A percentile compares a stretch with the other conserved stretches of the same genome.
These are phyloP conservation scores for Phytophthora pistaciae DNA, from an alignment of 352 stramenopile genomes.

Conservation along the genomic window DNA sequence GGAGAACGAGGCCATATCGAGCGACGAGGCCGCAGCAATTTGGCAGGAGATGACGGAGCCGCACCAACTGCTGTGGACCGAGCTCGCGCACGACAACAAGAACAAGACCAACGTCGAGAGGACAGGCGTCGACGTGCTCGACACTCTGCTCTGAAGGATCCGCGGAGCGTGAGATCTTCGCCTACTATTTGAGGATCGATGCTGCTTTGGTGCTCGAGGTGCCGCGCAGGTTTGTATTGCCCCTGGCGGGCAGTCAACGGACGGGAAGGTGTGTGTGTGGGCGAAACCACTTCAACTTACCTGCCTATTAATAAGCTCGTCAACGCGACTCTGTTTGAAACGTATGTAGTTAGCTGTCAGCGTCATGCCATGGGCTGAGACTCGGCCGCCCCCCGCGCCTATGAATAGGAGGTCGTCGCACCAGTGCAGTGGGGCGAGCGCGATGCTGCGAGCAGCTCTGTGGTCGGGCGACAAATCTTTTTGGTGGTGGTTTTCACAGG, in stretches of 20 bases:
- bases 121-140: neutral
- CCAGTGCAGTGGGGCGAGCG: neutral
- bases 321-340: constrained; percentile 14
- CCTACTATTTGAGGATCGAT: neutral
- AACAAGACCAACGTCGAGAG: neutral
- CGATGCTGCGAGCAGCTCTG: constrained; percentile 4
- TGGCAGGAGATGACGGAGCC: constrained; percentile 47
- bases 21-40: constrained; percentile 39
- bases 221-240: neutral
- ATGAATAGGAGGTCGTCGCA: constrained; percentile 8
- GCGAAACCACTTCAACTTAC: constrained; percentile 28
- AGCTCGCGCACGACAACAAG: constrained; percentile 35
- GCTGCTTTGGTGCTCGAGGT: neutral
- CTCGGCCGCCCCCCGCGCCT: neutral
- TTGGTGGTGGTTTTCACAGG: constrained; percentile 18
- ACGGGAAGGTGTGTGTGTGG: constrained; percentile 5
- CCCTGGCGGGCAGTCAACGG: neutral
- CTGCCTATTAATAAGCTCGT: constrained; percentile 16
- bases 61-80: constrained; percentile 49
- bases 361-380: constrained; percentile 16
- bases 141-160: neutral
- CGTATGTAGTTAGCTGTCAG: constrained; percentile 11
- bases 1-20: constrained; percentile 35
- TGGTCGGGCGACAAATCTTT: constrained; percentile 8
- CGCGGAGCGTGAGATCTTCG: neutral